Conservation (phyloP, 352 stramenopile genomes). For the Phytophthora constricta region DNA sequence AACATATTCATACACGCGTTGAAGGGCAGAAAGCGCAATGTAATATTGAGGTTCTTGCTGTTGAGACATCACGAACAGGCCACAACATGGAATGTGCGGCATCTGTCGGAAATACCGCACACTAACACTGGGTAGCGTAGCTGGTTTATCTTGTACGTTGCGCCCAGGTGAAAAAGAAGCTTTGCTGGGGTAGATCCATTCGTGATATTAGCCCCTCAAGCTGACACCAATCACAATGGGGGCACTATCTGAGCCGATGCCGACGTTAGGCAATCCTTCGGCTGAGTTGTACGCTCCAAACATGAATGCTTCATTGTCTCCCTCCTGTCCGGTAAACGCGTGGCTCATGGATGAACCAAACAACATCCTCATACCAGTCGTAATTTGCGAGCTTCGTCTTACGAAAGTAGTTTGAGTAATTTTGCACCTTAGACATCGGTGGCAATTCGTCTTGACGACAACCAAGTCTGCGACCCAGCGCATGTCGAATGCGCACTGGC, state of each 20-base stretch:
- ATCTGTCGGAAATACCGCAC: slow-evolving; percentile 18
- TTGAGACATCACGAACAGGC: slow-evolving; percentile 15
- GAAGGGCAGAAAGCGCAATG: not conserved
- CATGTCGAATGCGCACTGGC: not conserved
- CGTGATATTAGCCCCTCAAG: no score
- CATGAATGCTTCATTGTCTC: not conserved
- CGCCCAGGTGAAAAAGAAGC: slow-evolving; percentile 20
- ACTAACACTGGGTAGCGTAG: slow-evolving; percentile 14
- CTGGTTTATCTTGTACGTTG: slow-evolving; percentile 24
- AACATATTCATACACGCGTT: not conserved
- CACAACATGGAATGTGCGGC: slow-evolving; percentile 15
- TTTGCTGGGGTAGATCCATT: no score
- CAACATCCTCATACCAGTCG: not conserved
- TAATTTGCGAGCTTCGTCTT: not conserved
- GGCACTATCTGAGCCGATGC: no score
- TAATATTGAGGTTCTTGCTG: not conserved
- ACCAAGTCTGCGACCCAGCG: not conserved
- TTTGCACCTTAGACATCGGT: not conserved
- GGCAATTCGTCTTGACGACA: not conserved
- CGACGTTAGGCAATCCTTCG: no score
- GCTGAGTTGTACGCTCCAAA: not conserved
- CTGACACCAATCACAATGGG: not conserved
- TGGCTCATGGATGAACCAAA: not conserved
- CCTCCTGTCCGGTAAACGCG: not conserved
- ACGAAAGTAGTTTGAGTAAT: not conserved